Evolutionary conservation across 768 basidiomycete genomes (phyloP), one percentile per base, ranked within the genome.

Genomic region (Boletus tomentosulus): DNA sequence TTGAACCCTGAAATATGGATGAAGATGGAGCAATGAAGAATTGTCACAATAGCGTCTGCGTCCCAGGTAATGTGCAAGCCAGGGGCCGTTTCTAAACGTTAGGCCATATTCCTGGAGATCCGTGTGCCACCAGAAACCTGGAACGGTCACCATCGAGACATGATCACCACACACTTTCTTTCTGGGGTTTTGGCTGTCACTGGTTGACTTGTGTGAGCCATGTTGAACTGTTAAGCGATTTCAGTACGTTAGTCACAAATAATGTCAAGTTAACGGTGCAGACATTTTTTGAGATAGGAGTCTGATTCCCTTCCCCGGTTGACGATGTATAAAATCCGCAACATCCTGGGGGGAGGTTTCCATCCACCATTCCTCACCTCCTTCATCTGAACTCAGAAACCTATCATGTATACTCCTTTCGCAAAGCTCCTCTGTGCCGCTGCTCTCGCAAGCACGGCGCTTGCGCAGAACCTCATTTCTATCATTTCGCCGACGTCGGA

Each of bases 401-500:
- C 3, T 33, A 54, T 33, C 46, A 65, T 64, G 63, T 42, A 56
- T 33, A 43, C 46, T 8, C 13, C 31, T 3, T 42, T 62, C 15
- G 38, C 34, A 3, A 53, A 44, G 31, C 30, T 65, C 19, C 9
- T 62, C 22, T 62, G 48, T n/a, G 27, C 16, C 8, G 46, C 31
- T 0, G 53, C 51, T 4, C 42, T 62, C 42, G 53, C 55, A 4
- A 22, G 57, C 28, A n/a, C 61, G 22, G 71, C 66, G 4, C 48
- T 76, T 25, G 79, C 75, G 3, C 80, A 83, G 52, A 54, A 57
- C 19, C 19, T 19, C 25, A 57, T 73, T 7, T 30, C 38, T 27
- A 75, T 82, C 46, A 64, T 70, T 5, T 50, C 46, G 4, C 81
- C 81, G 2, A 19, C 51, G 1, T 48, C 66, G 3, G 72, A 70